Evolutionary conservation across 805 yeast genomes (phyloP), one percentile per base, ranked within the genome.

Genomic region (Wickerhamiella parazyma): DNA sequence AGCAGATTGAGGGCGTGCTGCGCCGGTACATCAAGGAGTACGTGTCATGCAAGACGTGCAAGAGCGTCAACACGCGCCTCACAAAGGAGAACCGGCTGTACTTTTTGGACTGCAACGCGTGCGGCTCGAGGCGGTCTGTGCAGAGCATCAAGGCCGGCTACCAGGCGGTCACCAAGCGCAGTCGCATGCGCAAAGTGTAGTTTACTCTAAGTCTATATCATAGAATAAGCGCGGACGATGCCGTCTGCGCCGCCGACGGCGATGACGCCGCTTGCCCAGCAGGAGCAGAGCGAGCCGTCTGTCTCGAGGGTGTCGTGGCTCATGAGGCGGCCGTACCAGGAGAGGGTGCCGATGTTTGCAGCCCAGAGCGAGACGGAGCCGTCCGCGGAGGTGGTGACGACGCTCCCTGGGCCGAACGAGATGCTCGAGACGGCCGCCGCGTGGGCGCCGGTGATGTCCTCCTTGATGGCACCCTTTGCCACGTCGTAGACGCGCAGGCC

Each of bases 1-100:
- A 89, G 68, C 95, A 87, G 66, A 79, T 91, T 73, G 98, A 91
- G 68, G 80, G 86, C 52, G 94, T 91, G 50, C 73, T 91, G 67
- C 80, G 97, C 72, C 76, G 96, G 67, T 91, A 91, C 65, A 91
- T 93, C 62, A 70, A 84, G 62, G 99, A 91, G 66, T 91, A 91
- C 62, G 99, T 91, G 53, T 85, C 96, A 42, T 91, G 99, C 76
- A 85, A 91, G 73, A 91, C 98, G 36, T 91, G 99, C 72, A 91
- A 89, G 72, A 83, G 95, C 47, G 87, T 86, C 75, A 91, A 91
- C 68, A 91, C 99, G 36, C 91, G 80, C 55, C 74, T 91, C 64
- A 83, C 80, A 72, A 87, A 94, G 69, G 99, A 91, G 69, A 91
- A 87, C 72, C 83, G 99, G 72, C 75, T 91, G 68, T 94, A 84